Percentiles rank a stretch among this genome's conserved stretches.
These are phyloP conservation scores for Podospora sp. DNA, from an alignment of 495 filamentous ascomycete species.

Conservation along the genomic window DNA sequence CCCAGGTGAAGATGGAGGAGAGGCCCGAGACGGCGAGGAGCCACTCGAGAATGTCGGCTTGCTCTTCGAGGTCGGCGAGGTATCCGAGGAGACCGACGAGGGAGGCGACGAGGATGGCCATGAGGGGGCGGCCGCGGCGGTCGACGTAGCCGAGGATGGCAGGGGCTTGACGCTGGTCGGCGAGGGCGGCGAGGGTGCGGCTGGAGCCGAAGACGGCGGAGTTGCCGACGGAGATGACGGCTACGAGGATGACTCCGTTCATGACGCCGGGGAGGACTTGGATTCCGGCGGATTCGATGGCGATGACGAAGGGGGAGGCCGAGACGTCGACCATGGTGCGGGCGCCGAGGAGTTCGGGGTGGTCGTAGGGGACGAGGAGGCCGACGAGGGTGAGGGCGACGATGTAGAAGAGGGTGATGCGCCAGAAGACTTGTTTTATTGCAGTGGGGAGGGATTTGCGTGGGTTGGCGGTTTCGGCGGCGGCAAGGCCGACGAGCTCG, in stretches of 20 bases:
- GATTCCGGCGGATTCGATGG: conserved; percentile 80
- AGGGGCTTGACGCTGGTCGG: conserved; percentile 84
- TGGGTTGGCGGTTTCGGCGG: conserved; percentile 85
- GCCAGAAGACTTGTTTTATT: conserved; percentile 95
- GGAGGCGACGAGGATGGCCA: conserved; percentile 70
- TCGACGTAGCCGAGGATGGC: conserved; percentile 78
- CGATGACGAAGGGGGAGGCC: conserved; percentile 88
- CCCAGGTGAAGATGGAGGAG: conserved; percentile 92
- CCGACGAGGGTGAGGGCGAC: conserved; percentile 74
- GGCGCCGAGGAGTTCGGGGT: conserved; percentile 60
- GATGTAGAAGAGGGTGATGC: conserved; percentile 86
- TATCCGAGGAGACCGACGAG: conserved; percentile 75
- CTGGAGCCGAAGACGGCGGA: conserved; percentile 86
- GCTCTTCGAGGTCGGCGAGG: conserved; percentile 66
- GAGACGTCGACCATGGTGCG: conserved; percentile 62
- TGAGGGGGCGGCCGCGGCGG: conserved; percentile 77
- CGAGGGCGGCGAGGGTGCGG: conserved; percentile 81
- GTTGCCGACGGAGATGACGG: conserved; percentile 86
- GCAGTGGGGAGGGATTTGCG: conserved; percentile 84
- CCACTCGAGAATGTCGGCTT: conserved; percentile 76
- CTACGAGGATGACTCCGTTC: conserved; percentile 88
- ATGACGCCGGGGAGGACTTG: conserved; percentile 75
- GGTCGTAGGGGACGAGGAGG: conserved; percentile 70
- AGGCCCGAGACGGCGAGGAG: conserved; percentile 88
- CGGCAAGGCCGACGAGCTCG: conserved; percentile 89